These are phyloP conservation scores for Calonectria hongkongensis DNA, from an alignment of 2,329 filamentous ascomycete species.

Conservation along the genomic window DNA sequence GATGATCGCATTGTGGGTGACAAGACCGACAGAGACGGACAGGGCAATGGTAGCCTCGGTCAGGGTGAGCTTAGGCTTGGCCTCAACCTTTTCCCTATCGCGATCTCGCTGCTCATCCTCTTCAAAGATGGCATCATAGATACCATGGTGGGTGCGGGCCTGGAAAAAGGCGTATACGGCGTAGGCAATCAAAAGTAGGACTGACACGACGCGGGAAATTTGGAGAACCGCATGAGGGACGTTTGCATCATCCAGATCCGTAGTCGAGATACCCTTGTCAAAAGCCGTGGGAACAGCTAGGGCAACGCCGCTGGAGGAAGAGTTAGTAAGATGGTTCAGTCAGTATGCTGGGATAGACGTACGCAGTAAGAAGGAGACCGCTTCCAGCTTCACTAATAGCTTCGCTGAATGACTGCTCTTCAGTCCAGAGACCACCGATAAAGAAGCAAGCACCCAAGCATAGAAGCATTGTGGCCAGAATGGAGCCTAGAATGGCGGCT, in stretches of 20 bases:
- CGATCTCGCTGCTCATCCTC: constrained; percentile 80
- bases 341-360: constrained; percentile 63
- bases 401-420: constrained; percentile 83
- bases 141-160: constrained; percentile 83
- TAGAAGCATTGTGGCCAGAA: constrained; percentile 87
- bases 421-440: constrained; percentile 80
- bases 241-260: constrained; percentile 54
- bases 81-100: constrained; percentile 76
- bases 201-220: constrained; percentile 82
- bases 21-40: constrained; percentile 77
- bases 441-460: constrained; percentile 90
- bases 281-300: constrained; percentile 73
- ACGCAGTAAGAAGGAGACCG: constrained; percentile 85
- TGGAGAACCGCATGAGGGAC: constrained; percentile 73
- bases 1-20: constrained; percentile 83
- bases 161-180: constrained; percentile 82
- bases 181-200: constrained; percentile 83
- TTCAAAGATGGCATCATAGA: constrained; percentile 85
- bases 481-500: constrained; percentile 88
- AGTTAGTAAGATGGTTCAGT: constrained; percentile 51
- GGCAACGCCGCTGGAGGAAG: constrained; percentile 57
- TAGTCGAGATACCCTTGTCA: constrained; percentile 65
- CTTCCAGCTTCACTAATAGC: constrained; percentile 87
- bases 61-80: constrained; percentile 82
- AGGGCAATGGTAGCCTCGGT: constrained; percentile 83